Percentiles rank a stretch among this genome's conserved stretches.
These are phyloP conservation scores for Fragaria vesca DNA, from an alignment of 306 rosid genomes.

Conservation along the genomic window DNA sequence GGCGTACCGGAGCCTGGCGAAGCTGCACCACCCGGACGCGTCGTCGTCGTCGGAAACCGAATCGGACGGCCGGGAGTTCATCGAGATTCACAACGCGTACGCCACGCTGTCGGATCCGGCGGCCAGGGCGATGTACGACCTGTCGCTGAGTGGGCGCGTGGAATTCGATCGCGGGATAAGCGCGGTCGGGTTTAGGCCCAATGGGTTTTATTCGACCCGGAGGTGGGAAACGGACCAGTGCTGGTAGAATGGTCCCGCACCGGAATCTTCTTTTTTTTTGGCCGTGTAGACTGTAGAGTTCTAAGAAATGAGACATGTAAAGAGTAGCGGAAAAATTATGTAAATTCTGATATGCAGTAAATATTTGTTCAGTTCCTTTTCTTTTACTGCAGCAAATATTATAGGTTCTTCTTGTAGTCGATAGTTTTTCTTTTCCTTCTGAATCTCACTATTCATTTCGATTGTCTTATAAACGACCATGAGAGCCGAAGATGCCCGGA, in stretches of 20 bases:
- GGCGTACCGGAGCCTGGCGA: constrained; percentile 52
- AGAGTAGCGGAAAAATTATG: not conserved
- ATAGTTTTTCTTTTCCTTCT: too few species aligned
- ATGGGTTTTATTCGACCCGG: constrained; percentile 50
- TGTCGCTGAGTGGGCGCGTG: constrained; percentile 35
- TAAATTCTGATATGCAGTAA: not conserved
- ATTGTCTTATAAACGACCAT: too few species aligned
- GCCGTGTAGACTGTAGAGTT: not conserved
- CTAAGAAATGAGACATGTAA: not conserved
- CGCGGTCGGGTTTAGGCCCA: constrained; percentile 13
- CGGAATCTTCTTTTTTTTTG: not conserved
- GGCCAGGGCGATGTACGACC: constrained; percentile 63
- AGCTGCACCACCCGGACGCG: constrained; percentile 70
- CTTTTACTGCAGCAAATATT: not conserved
- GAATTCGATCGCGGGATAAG: constrained; percentile 17
- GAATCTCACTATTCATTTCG: too few species aligned
- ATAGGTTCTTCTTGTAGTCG: too few species aligned
- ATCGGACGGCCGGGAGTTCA: constrained; percentile 48
- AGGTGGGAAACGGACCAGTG: constrained; percentile 98
- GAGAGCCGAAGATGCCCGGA: too few species aligned
- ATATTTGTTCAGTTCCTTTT: not conserved
- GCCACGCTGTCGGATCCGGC: constrained; percentile 85
- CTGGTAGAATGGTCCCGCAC: constrained; percentile 49
- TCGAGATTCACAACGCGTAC: constrained; percentile 73
- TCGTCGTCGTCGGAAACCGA: constrained; percentile 30